Evolutionary conservation across 768 basidiomycete species (phyloP), one percentile per base, ranked within the genome.

Genomic region (Clitopilus hobsonii): DNA sequence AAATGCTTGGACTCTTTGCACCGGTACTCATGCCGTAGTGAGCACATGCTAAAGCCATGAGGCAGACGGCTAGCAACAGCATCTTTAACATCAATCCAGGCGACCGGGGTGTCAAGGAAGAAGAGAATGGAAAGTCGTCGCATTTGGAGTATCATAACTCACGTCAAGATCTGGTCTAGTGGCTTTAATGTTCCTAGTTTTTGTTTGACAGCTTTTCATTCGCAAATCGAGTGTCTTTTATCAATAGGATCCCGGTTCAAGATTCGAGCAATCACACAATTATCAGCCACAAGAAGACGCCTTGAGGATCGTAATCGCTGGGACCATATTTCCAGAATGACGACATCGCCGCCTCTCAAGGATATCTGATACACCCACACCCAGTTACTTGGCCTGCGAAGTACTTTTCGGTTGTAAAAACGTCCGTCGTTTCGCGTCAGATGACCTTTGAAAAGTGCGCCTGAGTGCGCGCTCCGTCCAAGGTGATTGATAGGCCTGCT

Each of bases 1-100:
- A 69, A 47, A 77, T 76, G 73, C 72, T 75, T 49, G 67, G 68
- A 28, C 67, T 77, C 18, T 75, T 75, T 52, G 70, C 59, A n/a
- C 62, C 67, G 4, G 70, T 65, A 1, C 58, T 73, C 29, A 63
- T 58, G 54, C 64, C 71, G 24, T 69, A 71, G 71, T 57, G 58
- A 47, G 71, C 73, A 6, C 70, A 74, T 56, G 60, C 53, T 3
- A 62, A 67, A 24, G 69, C 69, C 7, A 69, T 68, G 67, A 62
- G 56, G 11, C 18, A 18, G 41, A 11, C 22, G n/a, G n/a, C 22
- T 45, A 5, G 10, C 22, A 18, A 45, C 30, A 45, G 22, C 41
- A 10, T 45, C 18, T 45, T 20, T 18, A 23, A 10, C 22, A 16
- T 36, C 32, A 36, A 36, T 36, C 13, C 32, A 36, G 32, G n/a